A percentile compares a stretch with the other conserved stretches of the same genome.
Conservation (phyloP, 1,139 yeast genomes). For the Candida sp. region DNA sequence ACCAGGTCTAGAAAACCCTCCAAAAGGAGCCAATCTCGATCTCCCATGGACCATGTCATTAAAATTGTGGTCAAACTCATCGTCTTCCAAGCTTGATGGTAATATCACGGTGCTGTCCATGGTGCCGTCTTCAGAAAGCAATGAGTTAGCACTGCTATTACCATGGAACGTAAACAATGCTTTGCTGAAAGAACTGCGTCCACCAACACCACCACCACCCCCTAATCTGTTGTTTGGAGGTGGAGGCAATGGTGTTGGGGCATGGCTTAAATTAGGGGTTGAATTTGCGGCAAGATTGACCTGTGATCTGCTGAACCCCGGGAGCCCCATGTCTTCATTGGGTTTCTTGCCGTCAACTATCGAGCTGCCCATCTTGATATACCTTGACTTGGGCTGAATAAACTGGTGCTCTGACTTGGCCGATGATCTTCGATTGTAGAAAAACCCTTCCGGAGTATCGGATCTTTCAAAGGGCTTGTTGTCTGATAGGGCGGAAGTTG, state of each 20-base stretch:
- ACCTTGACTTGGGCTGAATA: constrained; percentile 51
- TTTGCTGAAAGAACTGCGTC: constrained; percentile 21
- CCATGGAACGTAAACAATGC: constrained; percentile 26
- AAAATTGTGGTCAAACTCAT: constrained; percentile 27
- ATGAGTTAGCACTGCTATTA: constrained; percentile 34
- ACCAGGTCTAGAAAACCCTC: constrained; percentile 70
- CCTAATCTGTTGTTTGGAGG: constrained; percentile 1
- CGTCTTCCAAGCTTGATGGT: constrained; percentile 18
- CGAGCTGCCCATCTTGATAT: constrained; percentile 31
- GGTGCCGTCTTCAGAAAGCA: constrained; percentile 26
- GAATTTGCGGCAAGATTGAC: constrained; percentile 9
- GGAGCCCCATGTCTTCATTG: constrained; percentile 36
- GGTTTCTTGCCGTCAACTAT: constrained; percentile 42
- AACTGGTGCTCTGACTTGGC: constrained; percentile 19
- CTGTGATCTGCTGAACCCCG: constrained; percentile 43
- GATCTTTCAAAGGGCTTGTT: constrained; percentile 11
- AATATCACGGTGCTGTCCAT: constrained; percentile 5
- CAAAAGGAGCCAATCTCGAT: constrained; percentile 64
- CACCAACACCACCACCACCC: constrained; percentile 13
- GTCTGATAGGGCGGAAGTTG: constrained; percentile 1
- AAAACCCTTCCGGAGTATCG: constrained; percentile 33
- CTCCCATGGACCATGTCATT: constrained; percentile 36
- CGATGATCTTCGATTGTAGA: constrained; percentile 17
- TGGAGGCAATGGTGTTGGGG: constrained; percentile 15
- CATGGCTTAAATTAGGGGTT: constrained; percentile 25